Evolutionary conservation across 305 asterid genomes (phyloP).

Genomic region (Rubia balearica): DNA sequence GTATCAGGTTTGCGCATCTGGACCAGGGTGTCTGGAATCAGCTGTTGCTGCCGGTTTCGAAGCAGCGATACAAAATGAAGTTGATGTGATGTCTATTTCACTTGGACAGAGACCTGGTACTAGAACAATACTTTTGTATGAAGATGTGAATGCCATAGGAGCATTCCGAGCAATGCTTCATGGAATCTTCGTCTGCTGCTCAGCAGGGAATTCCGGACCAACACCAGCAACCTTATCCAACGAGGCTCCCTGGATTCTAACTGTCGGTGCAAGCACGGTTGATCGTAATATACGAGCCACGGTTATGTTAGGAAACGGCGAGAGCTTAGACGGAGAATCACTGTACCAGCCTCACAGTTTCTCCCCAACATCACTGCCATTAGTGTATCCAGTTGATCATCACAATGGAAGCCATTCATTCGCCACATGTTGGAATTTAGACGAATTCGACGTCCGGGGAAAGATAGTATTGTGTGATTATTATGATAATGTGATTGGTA

Average conservation of each 20-base stretch:
- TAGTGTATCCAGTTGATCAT: constrained; percentile 15
- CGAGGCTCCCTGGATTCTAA: constrained; percentile 8
- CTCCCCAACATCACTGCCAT: not conserved
- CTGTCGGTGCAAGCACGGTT: not conserved
- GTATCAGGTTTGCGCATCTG: constrained; percentile 5
- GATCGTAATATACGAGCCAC: constrained; percentile 5
- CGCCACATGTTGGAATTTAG: constrained; percentile 10
- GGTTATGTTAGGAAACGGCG: constrained; percentile 29
- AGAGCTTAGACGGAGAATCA: constrained; percentile 5
- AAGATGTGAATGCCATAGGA: not conserved
- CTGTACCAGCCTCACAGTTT: not conserved
- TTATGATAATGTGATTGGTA: not conserved
- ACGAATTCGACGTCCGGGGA: not conserved
- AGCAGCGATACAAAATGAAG: not conserved
- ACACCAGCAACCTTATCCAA: not conserved
- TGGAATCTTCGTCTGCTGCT: not conserved
- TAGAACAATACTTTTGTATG: too few species aligned
- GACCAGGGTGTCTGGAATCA: not conserved
- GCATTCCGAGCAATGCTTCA: not conserved
- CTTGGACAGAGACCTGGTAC: not conserved
- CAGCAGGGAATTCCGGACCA: not conserved
- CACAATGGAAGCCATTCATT: not conserved
- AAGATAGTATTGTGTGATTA: not conserved
- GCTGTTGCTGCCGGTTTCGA: not conserved
- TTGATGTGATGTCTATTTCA: not conserved